A percentile compares a stretch with the other conserved stretches of the same genome.
These are phyloP conservation scores for Pinus albicaulis DNA, from an alignment of 75 land plant species.

Conservation along the genomic window DNA sequence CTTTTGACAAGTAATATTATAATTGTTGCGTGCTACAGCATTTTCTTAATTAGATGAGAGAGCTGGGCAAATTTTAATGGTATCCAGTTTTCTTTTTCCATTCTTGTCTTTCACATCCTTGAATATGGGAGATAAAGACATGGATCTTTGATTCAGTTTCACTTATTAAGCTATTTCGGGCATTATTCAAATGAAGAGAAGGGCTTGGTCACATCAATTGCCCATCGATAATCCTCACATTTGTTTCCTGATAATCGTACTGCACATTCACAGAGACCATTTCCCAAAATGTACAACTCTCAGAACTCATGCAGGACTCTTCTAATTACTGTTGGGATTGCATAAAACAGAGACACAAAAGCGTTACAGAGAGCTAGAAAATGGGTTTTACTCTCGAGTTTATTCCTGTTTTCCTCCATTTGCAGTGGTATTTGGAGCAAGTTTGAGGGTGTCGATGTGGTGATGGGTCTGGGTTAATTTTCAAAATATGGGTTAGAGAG, in stretches of 20 bases:
- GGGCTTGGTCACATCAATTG: neutral
- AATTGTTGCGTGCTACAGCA: neutral
- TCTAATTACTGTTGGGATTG: neutral
- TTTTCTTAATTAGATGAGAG: neutral
- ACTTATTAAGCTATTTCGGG: neutral
- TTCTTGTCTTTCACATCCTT: neutral
- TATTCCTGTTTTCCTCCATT: neutral
- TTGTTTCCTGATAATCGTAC: neutral
- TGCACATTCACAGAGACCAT: neutral
- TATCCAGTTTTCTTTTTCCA: neutral
- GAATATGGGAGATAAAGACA: neutral
- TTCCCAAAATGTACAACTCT: neutral
- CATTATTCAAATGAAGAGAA: slow-evolving; percentile 1
- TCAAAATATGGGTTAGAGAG: neutral
- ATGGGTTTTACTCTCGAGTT: neutral
- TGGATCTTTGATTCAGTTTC: neutral
- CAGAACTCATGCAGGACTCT: neutral
- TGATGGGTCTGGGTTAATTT: neutral
- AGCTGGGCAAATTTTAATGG: neutral
- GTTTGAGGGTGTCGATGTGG: neutral
- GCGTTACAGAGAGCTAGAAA: neutral
- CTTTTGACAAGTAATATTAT: neutral
- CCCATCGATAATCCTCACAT: no score
- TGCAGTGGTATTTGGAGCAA: neutral
- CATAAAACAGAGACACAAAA: neutral